Evolutionary conservation across 768 basidiomycete genomes (phyloP), one percentile per base, ranked within the genome.

Genomic region (Lactarius vividus): DNA sequence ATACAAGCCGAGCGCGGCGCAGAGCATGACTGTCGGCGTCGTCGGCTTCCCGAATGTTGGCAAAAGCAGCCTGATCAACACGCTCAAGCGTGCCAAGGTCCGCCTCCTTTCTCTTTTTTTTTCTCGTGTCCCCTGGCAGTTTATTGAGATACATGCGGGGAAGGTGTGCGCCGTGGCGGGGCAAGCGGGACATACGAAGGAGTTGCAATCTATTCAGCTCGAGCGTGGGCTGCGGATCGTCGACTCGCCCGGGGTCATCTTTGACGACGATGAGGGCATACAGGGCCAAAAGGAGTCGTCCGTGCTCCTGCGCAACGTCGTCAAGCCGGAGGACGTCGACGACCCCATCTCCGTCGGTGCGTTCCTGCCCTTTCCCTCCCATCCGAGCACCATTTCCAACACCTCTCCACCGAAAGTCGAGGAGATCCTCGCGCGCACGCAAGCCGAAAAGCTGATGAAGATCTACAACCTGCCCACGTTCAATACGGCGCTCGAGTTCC

Each of bases 31-130:
- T 0, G 84, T 96, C 58, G 94, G 94, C 18, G 92, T 98, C 20
- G 92, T 98, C 4, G 96, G 96, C 1, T 96, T 94, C 77, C 96
- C 96, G 1, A 98, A 98, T 75, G 96, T 98, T 54, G 96, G 96
- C 16, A 98, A 98, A 79, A 96, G 93, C 63, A 91, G 88, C 72
- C 74, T 98, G 64, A 95, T 99, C 75, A 98, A 98, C 75, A 90
- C 92, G 53, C 78, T 99, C 59, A 95, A 94, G 76, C 79, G 94
- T 42, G 85, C 86, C 66, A 94, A 92, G 78, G 89, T 88, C 28
- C 1, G 78, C 70, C n/a, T 10, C 6, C 15, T 6, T 23, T 20
- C 9, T n/a, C n/a, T n/a, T n/a, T n/a, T n/a, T n/a, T n/a, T n/a
- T n/a, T n/a, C n/a, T n/a, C n/a, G n/a, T n/a, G n/a, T n/a, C 37